phyloP scores from a whole-genome alignment of 371 early-diverging fungal species.

The Blakeslea trispora region DNA sequence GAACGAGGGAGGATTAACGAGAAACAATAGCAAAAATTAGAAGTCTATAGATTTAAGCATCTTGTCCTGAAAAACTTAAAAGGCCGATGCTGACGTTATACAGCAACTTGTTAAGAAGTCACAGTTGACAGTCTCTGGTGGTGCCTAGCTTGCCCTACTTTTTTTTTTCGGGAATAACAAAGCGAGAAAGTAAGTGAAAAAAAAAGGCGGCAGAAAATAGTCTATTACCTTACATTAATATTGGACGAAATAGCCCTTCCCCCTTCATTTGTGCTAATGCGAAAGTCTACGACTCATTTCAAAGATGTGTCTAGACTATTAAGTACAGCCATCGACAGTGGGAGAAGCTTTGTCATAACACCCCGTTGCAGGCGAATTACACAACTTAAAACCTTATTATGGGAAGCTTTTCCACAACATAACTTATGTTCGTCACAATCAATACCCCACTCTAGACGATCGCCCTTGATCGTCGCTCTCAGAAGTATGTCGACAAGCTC shows the following conservation, averaged over 20 bases:
- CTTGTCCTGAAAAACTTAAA: constrained; percentile 1
- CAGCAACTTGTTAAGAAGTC: neutral
- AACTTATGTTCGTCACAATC: constrained; percentile 12
- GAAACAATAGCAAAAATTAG: too few relatives aligned
- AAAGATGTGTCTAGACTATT: constrained; percentile 41
- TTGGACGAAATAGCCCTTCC: neutral
- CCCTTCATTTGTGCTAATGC: constrained; percentile 30
- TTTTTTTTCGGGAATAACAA: neutral
- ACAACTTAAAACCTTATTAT: constrained; percentile 31
- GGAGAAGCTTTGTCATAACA: constrained; percentile 14
- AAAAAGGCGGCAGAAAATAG: neutral
- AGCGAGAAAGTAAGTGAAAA: too few relatives aligned
- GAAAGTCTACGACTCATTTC: constrained; percentile 47
- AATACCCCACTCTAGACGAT: constrained; percentile 26
- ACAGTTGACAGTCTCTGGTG: neutral
- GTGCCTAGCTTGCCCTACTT: neutral
- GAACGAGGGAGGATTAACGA: too few relatives aligned
- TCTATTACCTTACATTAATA: constrained; percentile 6
- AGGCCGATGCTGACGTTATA: too few relatives aligned
- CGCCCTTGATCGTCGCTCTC: constrained; percentile 6
- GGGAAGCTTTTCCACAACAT: constrained; percentile 24
- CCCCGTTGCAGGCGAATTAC: constrained; percentile 34
- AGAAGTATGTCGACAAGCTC: constrained; percentile 19
- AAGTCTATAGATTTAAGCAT: too few relatives aligned
- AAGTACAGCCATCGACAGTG: constrained; percentile 24